Evolutionary conservation across 495 filamentous ascomycete species (phyloP).

Genomic region (Corynascus novoguineensis): DNA sequence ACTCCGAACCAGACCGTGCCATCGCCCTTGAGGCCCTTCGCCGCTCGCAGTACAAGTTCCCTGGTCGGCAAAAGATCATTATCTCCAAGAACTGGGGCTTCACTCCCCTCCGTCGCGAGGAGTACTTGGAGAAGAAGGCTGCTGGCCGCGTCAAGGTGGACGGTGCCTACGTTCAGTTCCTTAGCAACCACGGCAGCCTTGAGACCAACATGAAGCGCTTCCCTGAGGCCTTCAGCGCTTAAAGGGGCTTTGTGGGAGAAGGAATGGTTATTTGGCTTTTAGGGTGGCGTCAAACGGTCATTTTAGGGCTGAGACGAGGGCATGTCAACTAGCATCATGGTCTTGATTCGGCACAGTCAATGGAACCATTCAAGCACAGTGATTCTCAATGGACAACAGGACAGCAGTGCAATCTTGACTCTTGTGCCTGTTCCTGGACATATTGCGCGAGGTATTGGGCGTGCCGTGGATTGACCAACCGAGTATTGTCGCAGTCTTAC

Average conservation of each 20-base stretch:
- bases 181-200: slow-evolving; percentile 80
- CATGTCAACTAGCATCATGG: slow-evolving; percentile 30
- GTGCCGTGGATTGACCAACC: too few relatives aligned
- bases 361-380: slow-evolving; percentile 26
- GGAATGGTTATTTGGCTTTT: slow-evolving; percentile 36
- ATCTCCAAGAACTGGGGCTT: slow-evolving; percentile 99
- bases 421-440: background rate
- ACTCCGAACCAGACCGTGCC: slow-evolving; percentile 59
- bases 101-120: slow-evolving; percentile 93
- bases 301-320: slow-evolving; percentile 31
- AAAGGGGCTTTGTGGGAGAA: slow-evolving; percentile 29
- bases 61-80: slow-evolving; percentile 99
- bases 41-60: slow-evolving; percentile 99
- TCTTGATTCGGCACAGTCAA: slow-evolving; percentile 30
- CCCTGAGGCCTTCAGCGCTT: slow-evolving; percentile 74
- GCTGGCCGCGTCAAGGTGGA: slow-evolving; percentile 86
- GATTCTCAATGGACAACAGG: slow-evolving; percentile 11
- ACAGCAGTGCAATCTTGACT: slow-evolving; percentile 3
- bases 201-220: slow-evolving; percentile 84
- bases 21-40: slow-evolving; percentile 96
- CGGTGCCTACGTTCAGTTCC: slow-evolving; percentile 98
- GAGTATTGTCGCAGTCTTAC: too few relatives aligned
- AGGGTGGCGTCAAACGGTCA: slow-evolving; percentile 32
- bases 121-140: slow-evolving; percentile 88
- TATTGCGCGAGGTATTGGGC: background rate